phyloP scores from a whole-genome alignment of 1,284 basidiomycete species.

The Hypsizygus ulmarius region DNA sequence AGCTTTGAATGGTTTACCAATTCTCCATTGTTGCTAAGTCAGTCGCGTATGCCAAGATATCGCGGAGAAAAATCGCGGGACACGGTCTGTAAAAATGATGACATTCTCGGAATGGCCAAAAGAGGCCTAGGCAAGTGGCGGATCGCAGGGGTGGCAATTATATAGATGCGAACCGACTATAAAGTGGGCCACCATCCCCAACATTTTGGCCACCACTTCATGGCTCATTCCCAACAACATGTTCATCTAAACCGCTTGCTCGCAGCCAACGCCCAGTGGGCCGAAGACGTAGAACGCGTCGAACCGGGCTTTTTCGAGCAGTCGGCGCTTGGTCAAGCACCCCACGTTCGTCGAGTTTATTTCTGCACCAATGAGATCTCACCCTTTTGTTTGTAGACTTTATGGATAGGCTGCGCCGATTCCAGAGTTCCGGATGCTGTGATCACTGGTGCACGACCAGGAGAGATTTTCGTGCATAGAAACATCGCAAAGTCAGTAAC shows the following conservation, averaged over 20 bases:
- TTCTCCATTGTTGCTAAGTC: no score
- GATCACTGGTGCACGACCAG: slow-evolving; percentile 40
- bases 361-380: slow-evolving; percentile 7
- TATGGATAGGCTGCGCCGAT: slow-evolving; percentile 46
- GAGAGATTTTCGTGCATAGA: slow-evolving; percentile 46
- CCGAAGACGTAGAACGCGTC: slow-evolving; percentile 47
- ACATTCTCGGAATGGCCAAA: no score
- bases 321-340: slow-evolving; percentile 64
- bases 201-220: slow-evolving; percentile 2
- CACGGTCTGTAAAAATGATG: no score
- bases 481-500: slow-evolving; percentile 44
- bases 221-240: slow-evolving; percentile 16
- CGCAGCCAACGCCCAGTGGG: slow-evolving; percentile 60
- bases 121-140: no score
- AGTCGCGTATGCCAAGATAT: no score
- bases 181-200: neutral
- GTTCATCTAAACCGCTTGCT: slow-evolving; percentile 45
- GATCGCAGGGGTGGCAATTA: no score
- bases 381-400: slow-evolving; percentile 27
- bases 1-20: no score
- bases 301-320: slow-evolving; percentile 65
- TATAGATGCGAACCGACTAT: no score
- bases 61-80: no score
- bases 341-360: slow-evolving; percentile 49
- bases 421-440: slow-evolving; percentile 42